phyloP scores from a whole-genome alignment of 2,329 filamentous ascomycete genomes.

The Alternaria postmessia region DNA sequence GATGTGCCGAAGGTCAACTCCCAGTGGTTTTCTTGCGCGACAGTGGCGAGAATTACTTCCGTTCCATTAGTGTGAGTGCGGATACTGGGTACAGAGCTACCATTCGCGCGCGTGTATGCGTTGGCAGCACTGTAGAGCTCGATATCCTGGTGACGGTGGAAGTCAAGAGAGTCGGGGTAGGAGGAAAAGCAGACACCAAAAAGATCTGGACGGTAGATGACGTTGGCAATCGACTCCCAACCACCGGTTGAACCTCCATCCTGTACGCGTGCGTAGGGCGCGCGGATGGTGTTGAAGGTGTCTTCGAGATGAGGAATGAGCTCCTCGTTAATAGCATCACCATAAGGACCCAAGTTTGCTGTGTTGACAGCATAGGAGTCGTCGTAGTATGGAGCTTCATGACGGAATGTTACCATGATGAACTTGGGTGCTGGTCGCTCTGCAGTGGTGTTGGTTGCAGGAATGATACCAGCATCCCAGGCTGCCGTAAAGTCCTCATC shows the following conservation, averaged over 20 bases:
- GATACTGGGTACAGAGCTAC: constrained; percentile 43
- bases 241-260: constrained; percentile 51
- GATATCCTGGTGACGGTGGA: constrained; percentile 50
- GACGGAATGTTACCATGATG: constrained; percentile 50
- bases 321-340: constrained; percentile 53
- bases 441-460: constrained; percentile 32
- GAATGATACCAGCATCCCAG: constrained; percentile 46
- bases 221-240: constrained; percentile 47
- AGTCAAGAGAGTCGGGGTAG: constrained; percentile 50
- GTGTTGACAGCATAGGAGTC: constrained; percentile 53
- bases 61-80: constrained; percentile 38
- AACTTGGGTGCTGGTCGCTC: constrained; percentile 45
- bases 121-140: constrained; percentile 44
- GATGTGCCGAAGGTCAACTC: constrained; percentile 49
- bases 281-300: constrained; percentile 47
- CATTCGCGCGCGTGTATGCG: constrained; percentile 40
- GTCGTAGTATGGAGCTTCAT: constrained; percentile 51
- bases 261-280: constrained; percentile 50
- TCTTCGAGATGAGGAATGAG: constrained; percentile 47
- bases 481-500: constrained; percentile 28
- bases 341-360: constrained; percentile 51
- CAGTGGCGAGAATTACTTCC: constrained; percentile 35
- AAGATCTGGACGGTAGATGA: constrained; percentile 51
- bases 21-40: constrained; percentile 50
- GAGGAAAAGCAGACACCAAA: constrained; percentile 51